Base-by-base conservation (phyloP, 306 rosid genomes). In the Hylodesmum podocarpum region DNA sequence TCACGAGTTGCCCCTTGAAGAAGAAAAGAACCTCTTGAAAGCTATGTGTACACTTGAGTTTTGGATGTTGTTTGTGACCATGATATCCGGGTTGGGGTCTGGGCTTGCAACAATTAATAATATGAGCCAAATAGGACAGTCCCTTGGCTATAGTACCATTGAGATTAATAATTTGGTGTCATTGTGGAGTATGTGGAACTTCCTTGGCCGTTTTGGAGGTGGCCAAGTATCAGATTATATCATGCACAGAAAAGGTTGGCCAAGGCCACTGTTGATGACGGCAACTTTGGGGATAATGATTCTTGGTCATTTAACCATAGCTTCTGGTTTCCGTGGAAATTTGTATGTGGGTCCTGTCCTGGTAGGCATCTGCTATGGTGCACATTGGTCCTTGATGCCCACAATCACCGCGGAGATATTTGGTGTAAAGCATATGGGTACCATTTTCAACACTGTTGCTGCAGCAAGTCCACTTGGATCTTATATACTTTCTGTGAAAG, bases 371-470 rank as follows among this genome's bases (percentile, higher is more conserved):
- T 85, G 92, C 72, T 90, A 92, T 74, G 98, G 98, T 51, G 87
- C 97, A 43, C 81, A 94, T 41, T 94, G 97, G 98, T 89, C 95
- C n/a, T 82, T 94, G 44, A 92, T 92, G 97, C 98, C 97, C 37
- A 89, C 93, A 51, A 87, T 95, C 73, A 88, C 93, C 62, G 87
- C 92, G 10, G 99, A 95, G 62, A 83, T 92, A 40, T 90, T 90
- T 84, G 98, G 98, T 11, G 84, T 92, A 2, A 77, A 63, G 80
- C 96, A 95, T 57, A 84, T 92, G 93, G 97, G 97, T 10, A 92
- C 98, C 22, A 95, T 92, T 78, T 92, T 88, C 89, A 92, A 95
- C 80, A 63, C 97, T 33, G 87, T 92, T 50, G 87, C 92, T 74
- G 89, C 88, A 54, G 90, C 97, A 21, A 87, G 93, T 50, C 98